These are phyloP conservation scores for Saitoella complicata DNA, from an alignment of 805 yeast species.

Conservation along the genomic window DNA sequence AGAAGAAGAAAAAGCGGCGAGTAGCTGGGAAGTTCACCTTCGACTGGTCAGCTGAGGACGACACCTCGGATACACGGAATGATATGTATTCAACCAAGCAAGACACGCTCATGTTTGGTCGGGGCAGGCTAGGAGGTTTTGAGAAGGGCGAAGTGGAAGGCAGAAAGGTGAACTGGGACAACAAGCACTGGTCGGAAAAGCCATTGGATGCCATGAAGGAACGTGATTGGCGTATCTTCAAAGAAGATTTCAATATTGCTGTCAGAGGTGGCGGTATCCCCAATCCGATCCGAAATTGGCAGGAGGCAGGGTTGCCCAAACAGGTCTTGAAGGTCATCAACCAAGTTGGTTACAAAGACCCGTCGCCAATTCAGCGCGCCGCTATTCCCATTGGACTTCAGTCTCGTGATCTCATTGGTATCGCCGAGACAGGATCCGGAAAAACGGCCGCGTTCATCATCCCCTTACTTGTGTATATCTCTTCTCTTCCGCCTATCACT, in stretches of 20 bases:
- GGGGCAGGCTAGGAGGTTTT: slow-evolving; percentile 8
- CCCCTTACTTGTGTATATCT: slow-evolving; percentile 47
- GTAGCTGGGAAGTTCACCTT: slow-evolving; percentile 34
- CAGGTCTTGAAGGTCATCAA: slow-evolving; percentile 22
- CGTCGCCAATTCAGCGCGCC: slow-evolving; percentile 86
- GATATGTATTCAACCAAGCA: slow-evolving; percentile 23
- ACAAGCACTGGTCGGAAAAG: slow-evolving; percentile 57
- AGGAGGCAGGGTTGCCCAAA: slow-evolving; percentile 38
- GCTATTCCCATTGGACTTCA: slow-evolving; percentile 56
- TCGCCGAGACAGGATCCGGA: slow-evolving; percentile 97
- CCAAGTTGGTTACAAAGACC: slow-evolving; percentile 34
- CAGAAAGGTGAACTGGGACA: slow-evolving; percentile 14
- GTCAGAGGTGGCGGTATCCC: slow-evolving; percentile 31
- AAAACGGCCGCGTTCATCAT: slow-evolving; percentile 72
- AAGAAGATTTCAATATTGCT: slow-evolving; percentile 57
- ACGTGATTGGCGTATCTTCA: slow-evolving; percentile 81
- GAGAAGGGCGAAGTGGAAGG: slow-evolving; percentile 14
- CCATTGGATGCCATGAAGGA: slow-evolving; percentile 45
- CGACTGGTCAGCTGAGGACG: slow-evolving; percentile 56
- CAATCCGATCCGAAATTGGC: slow-evolving; percentile 62
- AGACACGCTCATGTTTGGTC: slow-evolving; percentile 11
- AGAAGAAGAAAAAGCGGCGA: slow-evolving; percentile 7
- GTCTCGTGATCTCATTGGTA: slow-evolving; percentile 57
- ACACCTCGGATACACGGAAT: slow-evolving; percentile 32
- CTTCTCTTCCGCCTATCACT: slow-evolving; percentile 31